Evolutionary conservation across 441 rosid genomes (phyloP).

Genomic region (Euphorbia neoarborescens): DNA sequence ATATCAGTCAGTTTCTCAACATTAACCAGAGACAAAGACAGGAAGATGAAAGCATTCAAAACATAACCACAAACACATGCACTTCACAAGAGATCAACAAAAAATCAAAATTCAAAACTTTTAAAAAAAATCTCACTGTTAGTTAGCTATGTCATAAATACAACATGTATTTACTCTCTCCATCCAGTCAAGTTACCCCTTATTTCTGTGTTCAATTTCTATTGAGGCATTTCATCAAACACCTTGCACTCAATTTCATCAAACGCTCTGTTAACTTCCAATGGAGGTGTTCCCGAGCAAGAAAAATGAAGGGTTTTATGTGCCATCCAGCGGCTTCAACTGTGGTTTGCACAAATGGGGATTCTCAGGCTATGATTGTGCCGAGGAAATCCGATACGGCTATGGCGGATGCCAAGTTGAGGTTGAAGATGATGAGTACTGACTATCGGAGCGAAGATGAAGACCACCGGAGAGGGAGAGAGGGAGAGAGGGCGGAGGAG

Average conservation of each 20-base stretch:
- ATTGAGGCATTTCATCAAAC: background rate
- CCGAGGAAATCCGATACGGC: conserved; percentile 28
- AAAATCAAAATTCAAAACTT: background rate
- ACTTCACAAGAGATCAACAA: background rate
- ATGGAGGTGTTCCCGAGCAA: no score
- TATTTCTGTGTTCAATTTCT: no score
- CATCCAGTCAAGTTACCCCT: background rate
- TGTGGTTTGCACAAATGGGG: conserved; percentile 34
- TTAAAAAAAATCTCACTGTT: background rate
- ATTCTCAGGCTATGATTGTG: conserved; percentile 31
- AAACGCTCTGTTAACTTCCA: no score
- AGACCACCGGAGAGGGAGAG: no score
- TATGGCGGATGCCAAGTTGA: conserved; percentile 9
- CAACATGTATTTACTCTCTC: conserved; percentile 14
- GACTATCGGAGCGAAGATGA: no score
- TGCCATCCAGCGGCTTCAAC: conserved; percentile 46
- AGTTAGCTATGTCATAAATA: conserved; percentile 39
- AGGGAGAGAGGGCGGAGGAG: no score
- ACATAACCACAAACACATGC: background rate
- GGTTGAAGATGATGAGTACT: conserved; percentile 18
- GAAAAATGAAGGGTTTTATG: conserved; percentile 37
- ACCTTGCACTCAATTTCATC: background rate
- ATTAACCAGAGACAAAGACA: conserved; percentile 23
- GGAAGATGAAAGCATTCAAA: conserved; percentile 25
- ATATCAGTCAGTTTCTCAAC: conserved; percentile 9